phyloP scores from a whole-genome alignment of 257 asterid genomes.

The Echites panduratus region DNA sequence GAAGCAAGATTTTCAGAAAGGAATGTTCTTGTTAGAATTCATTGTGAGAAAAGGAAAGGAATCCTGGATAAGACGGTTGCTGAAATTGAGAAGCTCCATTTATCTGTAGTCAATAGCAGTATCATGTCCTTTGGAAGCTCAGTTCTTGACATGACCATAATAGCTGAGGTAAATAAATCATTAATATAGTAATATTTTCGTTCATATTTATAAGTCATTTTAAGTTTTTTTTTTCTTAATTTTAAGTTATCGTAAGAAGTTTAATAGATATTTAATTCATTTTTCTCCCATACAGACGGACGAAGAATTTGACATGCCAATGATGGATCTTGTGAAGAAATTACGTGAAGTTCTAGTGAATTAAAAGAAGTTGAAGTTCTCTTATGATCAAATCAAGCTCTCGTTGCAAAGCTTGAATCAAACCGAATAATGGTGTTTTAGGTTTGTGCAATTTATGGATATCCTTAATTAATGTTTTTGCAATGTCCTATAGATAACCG shows the following conservation, averaged over 20 bases:
- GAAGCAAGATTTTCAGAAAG: conserved; percentile 33
- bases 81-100: conserved; percentile 37
- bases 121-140: conserved; percentile 32
- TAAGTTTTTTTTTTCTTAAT: no score
- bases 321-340: conserved; percentile 28
- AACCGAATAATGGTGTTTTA: not conserved
- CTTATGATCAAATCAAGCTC: no score
- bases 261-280: no score
- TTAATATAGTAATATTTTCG: no score
- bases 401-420: not conserved
- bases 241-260: no score
- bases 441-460: no score
- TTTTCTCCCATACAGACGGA: no score
- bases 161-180: conserved; percentile 35
- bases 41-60: conserved; percentile 36
- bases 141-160: conserved; percentile 33
- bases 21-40: conserved; percentile 30
- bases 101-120: conserved; percentile 29
- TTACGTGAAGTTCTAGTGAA: conserved; percentile 15
- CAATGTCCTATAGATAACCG: not conserved
- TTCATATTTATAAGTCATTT: no score
- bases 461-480: not conserved
- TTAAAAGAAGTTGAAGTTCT: not conserved
- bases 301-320: conserved; percentile 23
- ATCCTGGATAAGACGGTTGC: conserved; percentile 26